Base-by-base conservation (phyloP, 345 rosid species). In the Carallia brachiata region DNA sequence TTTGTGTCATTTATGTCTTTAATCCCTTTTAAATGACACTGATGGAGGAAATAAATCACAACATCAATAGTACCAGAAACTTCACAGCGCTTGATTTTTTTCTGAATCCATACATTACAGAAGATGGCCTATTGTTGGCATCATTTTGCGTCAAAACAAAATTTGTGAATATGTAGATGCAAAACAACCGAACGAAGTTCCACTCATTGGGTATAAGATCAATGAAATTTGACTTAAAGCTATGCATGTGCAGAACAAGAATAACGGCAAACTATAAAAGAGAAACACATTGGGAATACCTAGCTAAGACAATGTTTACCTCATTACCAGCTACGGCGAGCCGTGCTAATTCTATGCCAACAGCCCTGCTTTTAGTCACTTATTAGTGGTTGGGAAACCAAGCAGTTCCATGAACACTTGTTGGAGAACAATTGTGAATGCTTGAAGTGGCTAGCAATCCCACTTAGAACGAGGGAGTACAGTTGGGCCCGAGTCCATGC, bases 51-150 rank as follows among this genome's bases (percentile, higher is more conserved):
- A 36, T 19, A 62, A 23, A 36, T 5, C 27, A 82, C 36, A 70
- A 94, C 98, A 97, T 94, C 98, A 75, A 91, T 96, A 36, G 97
- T 90, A 53, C 97, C 97, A 85, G 98, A 91, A 81, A 94, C 98
- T 81, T 94, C 96, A 73, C 86, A 90, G 62, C 97, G 97, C 78
- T 88, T 84, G 53, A 91, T 94, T 83, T 86, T 94, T 54, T 95
- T 94, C 65, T 91, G 97, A 80, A 94, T 90, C 97, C 97, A 88
- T 68, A 90, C 98, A 70, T 91, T 86, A 83, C 47, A 68, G 90
- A 81, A 80, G 92, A 94, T 19, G 98, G 97, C 62, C 85, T 90
- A 96, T 89, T 34, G 97, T 86, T 57, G 87, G 97, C 79, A 91
- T 88, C 96, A 90, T 92, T 47, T 86, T 47, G 75, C 97, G 48